Conservation (phyloP, 2,329 filamentous ascomycete species). For the Kalmusia sp. region DNA sequence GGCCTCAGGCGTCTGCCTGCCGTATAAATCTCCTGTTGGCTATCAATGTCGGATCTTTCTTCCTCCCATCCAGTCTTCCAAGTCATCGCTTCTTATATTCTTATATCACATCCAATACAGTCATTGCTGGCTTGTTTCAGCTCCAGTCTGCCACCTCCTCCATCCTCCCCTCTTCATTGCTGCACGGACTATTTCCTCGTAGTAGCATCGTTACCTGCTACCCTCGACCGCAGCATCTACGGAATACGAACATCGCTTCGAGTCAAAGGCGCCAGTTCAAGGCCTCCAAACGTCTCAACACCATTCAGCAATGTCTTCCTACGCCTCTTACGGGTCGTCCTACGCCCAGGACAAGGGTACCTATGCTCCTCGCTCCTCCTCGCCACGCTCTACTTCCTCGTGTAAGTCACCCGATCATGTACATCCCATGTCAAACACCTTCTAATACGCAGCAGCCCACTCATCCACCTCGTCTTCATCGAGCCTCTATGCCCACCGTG, state of each 20-base stretch:
- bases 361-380: slow-evolving; percentile 33
- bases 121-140: slow-evolving; percentile 24
- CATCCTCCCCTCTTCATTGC: not conserved
- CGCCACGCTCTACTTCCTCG: slow-evolving; percentile 19
- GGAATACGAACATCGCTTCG: slow-evolving; percentile 13
- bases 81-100: slow-evolving; percentile 16
- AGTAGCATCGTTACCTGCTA: slow-evolving; percentile 19
- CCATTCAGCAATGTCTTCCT: slow-evolving; percentile 34
- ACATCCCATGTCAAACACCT: not conserved
- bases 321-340: slow-evolving; percentile 30
- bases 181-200: slow-evolving; percentile 7
- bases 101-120: slow-evolving; percentile 17
- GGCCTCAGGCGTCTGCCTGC: slow-evolving; percentile 45
- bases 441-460: slow-evolving; percentile 22
- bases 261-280: slow-evolving; percentile 17
- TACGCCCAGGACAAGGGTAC: slow-evolving; percentile 30
- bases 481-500: slow-evolving; percentile 33
- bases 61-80: slow-evolving; percentile 13
- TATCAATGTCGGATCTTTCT: slow-evolving; percentile 16
- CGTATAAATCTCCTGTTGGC: slow-evolving; percentile 32
- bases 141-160: slow-evolving; percentile 24
- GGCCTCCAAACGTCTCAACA: slow-evolving; percentile 22
- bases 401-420: slow-evolving; percentile 20
- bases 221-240: slow-evolving; percentile 11
- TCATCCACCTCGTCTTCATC: slow-evolving; percentile 25